phyloP scores from a whole-genome alignment of 768 basidiomycete genomes.

The Clathrus columnatus region DNA sequence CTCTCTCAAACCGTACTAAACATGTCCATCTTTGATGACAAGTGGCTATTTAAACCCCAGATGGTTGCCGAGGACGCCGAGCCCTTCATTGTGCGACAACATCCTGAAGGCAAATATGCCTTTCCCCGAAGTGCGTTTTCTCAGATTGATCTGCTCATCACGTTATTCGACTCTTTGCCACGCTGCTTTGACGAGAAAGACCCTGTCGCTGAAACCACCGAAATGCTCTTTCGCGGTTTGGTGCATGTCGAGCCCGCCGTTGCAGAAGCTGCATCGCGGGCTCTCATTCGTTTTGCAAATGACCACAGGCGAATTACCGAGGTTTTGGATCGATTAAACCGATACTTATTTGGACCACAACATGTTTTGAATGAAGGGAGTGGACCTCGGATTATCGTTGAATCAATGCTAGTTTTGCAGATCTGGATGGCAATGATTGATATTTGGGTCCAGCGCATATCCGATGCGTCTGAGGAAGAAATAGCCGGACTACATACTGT shows the following conservation, averaged over 20 bases:
- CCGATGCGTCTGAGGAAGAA: constrained; percentile 31
- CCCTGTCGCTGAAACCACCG: constrained; percentile 52
- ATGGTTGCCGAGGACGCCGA: constrained; percentile 58
- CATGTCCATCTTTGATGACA: constrained; percentile 82
- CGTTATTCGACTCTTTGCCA: constrained; percentile 79
- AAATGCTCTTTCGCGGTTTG: constrained; percentile 74
- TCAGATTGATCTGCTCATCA: constrained; percentile 63
- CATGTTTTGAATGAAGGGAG: constrained; percentile 56
- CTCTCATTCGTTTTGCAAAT: constrained; percentile 65
- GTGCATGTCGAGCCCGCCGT: constrained; percentile 76
- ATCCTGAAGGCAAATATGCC: constrained; percentile 52
- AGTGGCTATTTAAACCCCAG: constrained; percentile 60
- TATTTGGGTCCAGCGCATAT: constrained; percentile 48
- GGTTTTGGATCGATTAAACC: constrained; percentile 56
- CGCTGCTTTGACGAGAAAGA: constrained; percentile 57
- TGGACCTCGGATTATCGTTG: constrained; percentile 52
- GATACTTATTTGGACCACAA: constrained; percentile 65
- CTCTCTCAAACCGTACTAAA: constrained; percentile 59
- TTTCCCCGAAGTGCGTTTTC: constrained; percentile 55
- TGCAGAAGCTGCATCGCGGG: constrained; percentile 55
- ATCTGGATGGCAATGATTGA: constrained; percentile 72
- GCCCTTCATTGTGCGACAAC: constrained; percentile 57
- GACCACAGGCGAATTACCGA: constrained; percentile 45
- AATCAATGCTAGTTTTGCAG: constrained; percentile 55
- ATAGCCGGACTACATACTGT: constrained; percentile 24